Percentiles rank a stretch among this genome's conserved stretches.
Evolutionary conservation across 371 early-diverging fungal species (phyloP).

Genomic region (Mucor circinelloides): DNA sequence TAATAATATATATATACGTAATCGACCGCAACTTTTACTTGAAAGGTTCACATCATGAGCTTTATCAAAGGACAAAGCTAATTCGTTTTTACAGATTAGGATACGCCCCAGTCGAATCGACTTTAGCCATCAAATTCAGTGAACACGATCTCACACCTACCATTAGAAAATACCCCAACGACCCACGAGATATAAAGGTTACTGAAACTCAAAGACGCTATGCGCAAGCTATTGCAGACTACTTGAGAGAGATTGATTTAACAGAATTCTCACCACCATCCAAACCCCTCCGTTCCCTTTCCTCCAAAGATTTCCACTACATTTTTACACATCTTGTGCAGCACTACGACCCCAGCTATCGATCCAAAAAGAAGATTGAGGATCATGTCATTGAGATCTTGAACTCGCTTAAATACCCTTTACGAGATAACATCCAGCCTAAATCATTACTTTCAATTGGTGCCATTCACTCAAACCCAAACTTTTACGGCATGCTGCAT

Average conservation of each 20-base stretch:
- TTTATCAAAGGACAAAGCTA: not conserved
- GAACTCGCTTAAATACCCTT: not conserved
- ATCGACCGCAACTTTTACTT: not conserved
- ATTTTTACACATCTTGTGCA: not conserved
- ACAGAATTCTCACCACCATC: not conserved
- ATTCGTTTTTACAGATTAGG: not conserved
- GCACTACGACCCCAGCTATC: not conserved
- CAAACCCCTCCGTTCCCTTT: not conserved
- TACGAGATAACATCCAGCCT: slow-evolving; percentile 2
- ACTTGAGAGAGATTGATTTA: not conserved
- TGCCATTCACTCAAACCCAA: slow-evolving; percentile 11
- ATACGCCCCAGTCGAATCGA: not conserved
- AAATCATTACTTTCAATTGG: slow-evolving; percentile 10
- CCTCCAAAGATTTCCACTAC: not conserved
- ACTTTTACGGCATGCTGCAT: slow-evolving; percentile 1
- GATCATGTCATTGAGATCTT: slow-evolving; percentile 5
- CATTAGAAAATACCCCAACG: not conserved
- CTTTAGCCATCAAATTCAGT: not conserved
- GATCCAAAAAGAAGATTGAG: not conserved
- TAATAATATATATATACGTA: not conserved
- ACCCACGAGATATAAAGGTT: not conserved
- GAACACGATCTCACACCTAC: too few species aligned
- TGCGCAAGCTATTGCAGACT: not conserved
- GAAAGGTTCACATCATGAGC: not conserved
- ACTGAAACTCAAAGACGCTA: not conserved